phyloP scores from a whole-genome alignment of 176 grass and related monocot genomes.

The Luzula sylvatica region DNA sequence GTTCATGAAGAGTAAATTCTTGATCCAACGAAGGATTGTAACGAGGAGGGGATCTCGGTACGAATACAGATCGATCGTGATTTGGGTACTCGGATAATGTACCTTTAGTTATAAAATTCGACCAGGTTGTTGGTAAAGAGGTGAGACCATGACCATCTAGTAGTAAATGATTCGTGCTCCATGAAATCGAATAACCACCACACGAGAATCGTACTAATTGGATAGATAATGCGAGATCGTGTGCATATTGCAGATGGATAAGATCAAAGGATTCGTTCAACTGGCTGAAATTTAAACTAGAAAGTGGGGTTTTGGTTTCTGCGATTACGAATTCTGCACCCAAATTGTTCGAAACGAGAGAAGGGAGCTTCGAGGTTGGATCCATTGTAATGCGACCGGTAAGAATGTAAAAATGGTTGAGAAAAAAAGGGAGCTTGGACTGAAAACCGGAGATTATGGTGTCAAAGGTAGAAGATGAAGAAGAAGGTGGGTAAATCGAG shows the following conservation, averaged over 20 bases:
- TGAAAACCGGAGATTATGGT: conserved; percentile 8
- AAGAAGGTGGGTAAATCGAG: conserved; percentile 16
- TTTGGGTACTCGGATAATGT: conserved; percentile 28
- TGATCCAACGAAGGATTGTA: conserved; percentile 25
- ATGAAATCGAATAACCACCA: conserved; percentile 55
- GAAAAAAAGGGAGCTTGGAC: not conserved
- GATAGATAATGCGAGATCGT: conserved; percentile 44
- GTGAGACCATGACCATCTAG: conserved; percentile 55
- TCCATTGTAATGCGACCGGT: conserved; percentile 8
- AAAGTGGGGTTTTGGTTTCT: conserved; percentile 7
- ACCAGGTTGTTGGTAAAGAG: conserved; percentile 36
- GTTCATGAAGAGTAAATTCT: conserved; percentile 38
- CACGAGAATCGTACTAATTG: conserved; percentile 58
- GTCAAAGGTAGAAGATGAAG: not conserved
- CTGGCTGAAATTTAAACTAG: conserved; percentile 38
- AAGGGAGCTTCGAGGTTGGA: conserved; percentile 9
- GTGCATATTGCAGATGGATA: conserved; percentile 31
- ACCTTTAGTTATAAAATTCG: conserved; percentile 26
- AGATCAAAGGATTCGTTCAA: conserved; percentile 20
- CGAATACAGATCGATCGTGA: conserved; percentile 49
- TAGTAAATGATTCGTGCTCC: conserved; percentile 51
- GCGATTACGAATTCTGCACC: conserved; percentile 63
- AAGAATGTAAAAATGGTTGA: conserved; percentile 28
- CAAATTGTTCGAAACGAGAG: conserved; percentile 34
- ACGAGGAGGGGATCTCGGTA: conserved; percentile 21